Base-by-base conservation (phyloP, 352 stramenopile species). In the Sclerospora graminicola region DNA sequence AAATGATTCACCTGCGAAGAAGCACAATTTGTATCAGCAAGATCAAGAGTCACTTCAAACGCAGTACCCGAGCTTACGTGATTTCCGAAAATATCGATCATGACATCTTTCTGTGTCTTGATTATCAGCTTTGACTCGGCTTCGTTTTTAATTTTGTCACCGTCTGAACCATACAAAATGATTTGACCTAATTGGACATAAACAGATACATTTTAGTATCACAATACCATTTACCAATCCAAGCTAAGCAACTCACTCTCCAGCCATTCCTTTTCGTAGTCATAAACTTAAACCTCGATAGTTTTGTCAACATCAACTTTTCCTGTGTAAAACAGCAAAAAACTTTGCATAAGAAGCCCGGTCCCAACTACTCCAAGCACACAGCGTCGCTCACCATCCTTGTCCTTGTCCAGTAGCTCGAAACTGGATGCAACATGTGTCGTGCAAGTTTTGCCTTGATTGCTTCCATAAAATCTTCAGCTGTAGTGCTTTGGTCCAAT, bases 61-160 rank as follows among this genome's bases (percentile, higher is more conserved):
- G 19, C 4, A n/a, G 27, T 19, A 21, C 13, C 20, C 3, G n/a
- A 27, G 20, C 58, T 48, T 57, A 87, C 75, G 45, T 84, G 67
- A n/a, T 55, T 46, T n/a, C 47, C 60, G 41, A 84, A 87, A 41
- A 84, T 54, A 43, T 87, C 71, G 1, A 52, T 38, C 45, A 84
- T 61, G 18, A 82, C 75, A 2, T 43, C 42, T 35, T 72, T 79
- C 36, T 87, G 75, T 3, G 61, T 68, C 29, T 50, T 53, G 28
- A 84, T 58, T 28, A 87, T 84, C 65, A 56, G 50, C 47, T 69
- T 73, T 8, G 71, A 75, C 50, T 87, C 71, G 20, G 41, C 34
- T 39, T 84, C 69, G 16, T 60, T 75, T 20, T 84, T 66, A 15
- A 69, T 44, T 24, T 67, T 49, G 26, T 84, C 69, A 23, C 53